Evolutionary conservation across 805 yeast genomes (phyloP).

Genomic region (Yarrowia divulgata): DNA sequence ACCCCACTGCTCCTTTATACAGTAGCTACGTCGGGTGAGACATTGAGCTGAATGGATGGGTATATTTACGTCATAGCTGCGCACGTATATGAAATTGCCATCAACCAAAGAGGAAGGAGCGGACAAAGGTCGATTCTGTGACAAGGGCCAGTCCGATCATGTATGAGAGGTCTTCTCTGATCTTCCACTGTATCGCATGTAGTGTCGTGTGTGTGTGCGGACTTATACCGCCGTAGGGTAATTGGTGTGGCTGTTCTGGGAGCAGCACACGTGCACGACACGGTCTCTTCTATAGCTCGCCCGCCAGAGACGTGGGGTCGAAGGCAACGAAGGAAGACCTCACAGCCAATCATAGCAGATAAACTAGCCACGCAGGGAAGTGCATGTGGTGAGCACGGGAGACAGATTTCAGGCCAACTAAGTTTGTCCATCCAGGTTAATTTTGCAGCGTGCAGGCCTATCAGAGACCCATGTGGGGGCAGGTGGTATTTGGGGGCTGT

Average conservation of each 20-base stretch:
- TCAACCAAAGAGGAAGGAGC: not conserved
- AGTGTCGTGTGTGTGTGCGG: not conserved
- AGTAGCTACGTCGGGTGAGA: not conserved
- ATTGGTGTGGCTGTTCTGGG: not conserved
- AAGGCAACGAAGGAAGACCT: not conserved
- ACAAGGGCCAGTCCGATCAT: not conserved
- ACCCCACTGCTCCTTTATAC: not conserved
- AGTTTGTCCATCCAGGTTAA: constrained; percentile 6
- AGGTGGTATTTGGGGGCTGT: not conserved
- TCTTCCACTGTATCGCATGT: not conserved
- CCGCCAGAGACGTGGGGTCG: constrained; percentile 20
- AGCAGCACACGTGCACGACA: constrained; percentile 25
- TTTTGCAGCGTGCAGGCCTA: constrained; percentile 19
- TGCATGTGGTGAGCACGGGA: constrained; percentile 37
- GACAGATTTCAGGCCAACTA: constrained; percentile 1
- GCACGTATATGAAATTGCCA: constrained; percentile 1
- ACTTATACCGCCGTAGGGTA: not conserved
- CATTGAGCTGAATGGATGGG: not conserved
- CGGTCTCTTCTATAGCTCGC: constrained; percentile 12
- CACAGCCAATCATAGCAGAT: constrained; percentile 17
- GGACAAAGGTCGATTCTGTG: not conserved
- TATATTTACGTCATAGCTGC: not conserved
- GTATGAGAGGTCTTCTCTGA: not conserved
- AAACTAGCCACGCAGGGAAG: constrained; percentile 35
- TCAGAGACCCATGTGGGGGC: constrained; percentile 15